Conservation (phyloP, 257 asterid genomes). For the Echites panduratus region DNA sequence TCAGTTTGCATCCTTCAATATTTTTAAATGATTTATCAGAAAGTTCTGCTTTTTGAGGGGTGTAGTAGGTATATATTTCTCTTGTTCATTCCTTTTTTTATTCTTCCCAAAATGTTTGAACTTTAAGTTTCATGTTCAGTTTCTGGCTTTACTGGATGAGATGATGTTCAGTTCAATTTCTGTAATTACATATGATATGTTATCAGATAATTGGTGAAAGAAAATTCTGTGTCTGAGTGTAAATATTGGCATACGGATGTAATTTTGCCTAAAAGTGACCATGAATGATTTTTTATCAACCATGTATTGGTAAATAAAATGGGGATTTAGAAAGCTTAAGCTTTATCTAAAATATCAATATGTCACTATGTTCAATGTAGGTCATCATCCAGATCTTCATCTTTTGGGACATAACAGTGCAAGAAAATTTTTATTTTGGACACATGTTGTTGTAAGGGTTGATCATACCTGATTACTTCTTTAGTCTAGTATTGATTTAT, state of each 20-base stretch:
- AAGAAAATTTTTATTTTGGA: conserved; percentile 84
- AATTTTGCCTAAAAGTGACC: neutral
- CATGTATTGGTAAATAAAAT: neutral
- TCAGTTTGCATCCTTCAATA: neutral
- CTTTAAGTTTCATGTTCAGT: neutral
- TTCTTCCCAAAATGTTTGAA: neutral
- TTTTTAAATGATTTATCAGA: neutral
- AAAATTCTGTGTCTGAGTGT: neutral
- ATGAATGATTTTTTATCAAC: neutral
- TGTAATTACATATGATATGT: neutral
- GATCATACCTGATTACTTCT: neutral
- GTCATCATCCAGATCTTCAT: conserved; percentile 98
- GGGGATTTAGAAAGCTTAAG: neutral
- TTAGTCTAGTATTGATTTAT: neutral
- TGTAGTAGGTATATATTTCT: neutral
- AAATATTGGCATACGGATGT: neutral
- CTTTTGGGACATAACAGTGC: conserved; percentile 93
- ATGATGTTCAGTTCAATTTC: neutral
- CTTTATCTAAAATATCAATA: conserved; percentile 9
- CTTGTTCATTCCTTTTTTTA: neutral
- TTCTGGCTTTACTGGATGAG: neutral
- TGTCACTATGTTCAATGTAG: conserved; percentile 37
- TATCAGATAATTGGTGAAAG: neutral
- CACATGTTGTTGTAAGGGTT: conserved; percentile 73
- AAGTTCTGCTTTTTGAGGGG: neutral